These are phyloP conservation scores for Oenanthe javanica DNA, from an alignment of 140 eudicot species.

Conservation along the genomic window DNA sequence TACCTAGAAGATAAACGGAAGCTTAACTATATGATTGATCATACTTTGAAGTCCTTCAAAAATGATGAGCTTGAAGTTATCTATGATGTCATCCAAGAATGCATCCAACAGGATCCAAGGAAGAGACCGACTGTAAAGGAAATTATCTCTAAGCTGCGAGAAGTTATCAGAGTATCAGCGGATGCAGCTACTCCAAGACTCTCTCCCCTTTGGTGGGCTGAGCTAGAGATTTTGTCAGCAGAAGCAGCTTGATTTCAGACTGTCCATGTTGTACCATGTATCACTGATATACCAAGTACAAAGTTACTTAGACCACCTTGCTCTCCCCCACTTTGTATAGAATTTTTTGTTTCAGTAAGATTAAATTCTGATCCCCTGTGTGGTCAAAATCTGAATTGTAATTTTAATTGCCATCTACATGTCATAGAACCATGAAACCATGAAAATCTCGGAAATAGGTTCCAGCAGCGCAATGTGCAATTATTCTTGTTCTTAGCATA, in stretches of 20 bases:
- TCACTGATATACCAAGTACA: not conserved
- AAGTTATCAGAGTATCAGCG: constrained; percentile 53
- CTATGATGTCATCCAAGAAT: constrained; percentile 54
- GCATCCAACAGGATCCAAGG: constrained; percentile 49
- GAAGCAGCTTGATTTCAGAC: constrained; percentile 42
- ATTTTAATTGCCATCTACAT: too few species aligned
- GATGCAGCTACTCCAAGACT: constrained; percentile 80
- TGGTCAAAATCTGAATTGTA: too few species aligned
- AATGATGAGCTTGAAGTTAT: constrained; percentile 50
- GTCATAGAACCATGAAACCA: too few species aligned
- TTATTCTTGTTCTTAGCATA: not conserved
- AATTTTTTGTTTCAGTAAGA: not conserved
- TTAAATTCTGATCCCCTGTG: not conserved
- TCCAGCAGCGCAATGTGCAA: not conserved
- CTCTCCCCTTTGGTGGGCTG: constrained; percentile 98
- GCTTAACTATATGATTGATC: constrained; percentile 40
- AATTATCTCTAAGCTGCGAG: constrained; percentile 38
- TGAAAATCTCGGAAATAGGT: not conserved
- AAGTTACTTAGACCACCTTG: not conserved
- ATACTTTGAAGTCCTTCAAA: constrained; percentile 52
- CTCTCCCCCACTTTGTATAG: too few species aligned
- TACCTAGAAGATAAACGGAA: constrained; percentile 39
- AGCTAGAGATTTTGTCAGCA: constrained; percentile 82
- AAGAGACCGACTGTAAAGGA: constrained; percentile 63
- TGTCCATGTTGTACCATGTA: constrained; percentile 6